Evolutionary conservation across 768 basidiomycete species (phyloP), one percentile per base, ranked within the genome.

Genomic region (Tricholoma bakamatsutake): DNA sequence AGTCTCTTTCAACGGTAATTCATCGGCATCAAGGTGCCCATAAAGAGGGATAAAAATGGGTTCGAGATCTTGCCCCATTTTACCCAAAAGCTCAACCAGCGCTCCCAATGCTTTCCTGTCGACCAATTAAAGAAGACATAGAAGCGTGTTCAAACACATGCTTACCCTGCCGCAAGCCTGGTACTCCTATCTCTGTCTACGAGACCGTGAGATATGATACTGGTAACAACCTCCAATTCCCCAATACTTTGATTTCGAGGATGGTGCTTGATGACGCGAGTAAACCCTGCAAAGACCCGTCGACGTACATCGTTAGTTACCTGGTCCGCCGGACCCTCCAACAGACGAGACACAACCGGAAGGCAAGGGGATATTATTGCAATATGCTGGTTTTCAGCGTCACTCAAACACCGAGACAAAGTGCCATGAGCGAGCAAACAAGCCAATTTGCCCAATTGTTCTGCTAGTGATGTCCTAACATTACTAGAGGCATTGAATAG

Each of bases 131-230:
- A 56, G 11, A 7, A 40, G 7, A 28, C 27, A 9, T 33, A n/a
- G 24, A 39, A 33, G 47, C 31, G 30, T 30, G 45, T 9, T 30
- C 9, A n/a, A 47, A 47, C 30, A 31, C 15, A 31, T n/a, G 60
- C 81, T 61, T 67, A 90, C 89, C 89, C 90, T 51, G 89, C 85
- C 58, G 76, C 72, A 13, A 91, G 64, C 35, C 89, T 79, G 18
- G 84, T 80, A 40, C 74, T 76, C 54, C 89, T 76, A 58, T 86
- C 79, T 37, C 64, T 67, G 59, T 87, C 79, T 9, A 64, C 71
- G 57, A 88, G 66, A 3, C 83, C 85, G 18, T 68, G 69, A 50
- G 76, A 72, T 7, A 83, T 64, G 5, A 81, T 59, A 24, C 78
- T 67, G 6, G 67, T 57, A 3, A 72, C 59, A 31, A 69, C 58